Evolutionary conservation across 2,329 filamentous ascomycete species (phyloP).

Genomic region (Parasarocladium wereldwijsianum): DNA sequence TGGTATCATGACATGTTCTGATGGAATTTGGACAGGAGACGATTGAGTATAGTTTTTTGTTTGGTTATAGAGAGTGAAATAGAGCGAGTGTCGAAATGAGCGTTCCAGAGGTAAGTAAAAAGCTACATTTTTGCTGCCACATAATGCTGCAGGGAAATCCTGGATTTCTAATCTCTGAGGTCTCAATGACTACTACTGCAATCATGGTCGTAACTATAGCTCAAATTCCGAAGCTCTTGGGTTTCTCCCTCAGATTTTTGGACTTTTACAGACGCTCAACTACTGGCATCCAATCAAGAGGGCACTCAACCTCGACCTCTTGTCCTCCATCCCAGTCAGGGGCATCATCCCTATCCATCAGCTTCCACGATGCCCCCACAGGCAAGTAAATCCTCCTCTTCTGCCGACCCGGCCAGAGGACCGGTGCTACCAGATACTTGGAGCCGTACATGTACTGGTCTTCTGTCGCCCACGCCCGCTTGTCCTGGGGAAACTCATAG

Average conservation of each 20-base stretch:
- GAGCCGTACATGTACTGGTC: slow-evolving; percentile 50
- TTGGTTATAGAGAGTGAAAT: too few relatives aligned
- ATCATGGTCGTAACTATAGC: not conserved
- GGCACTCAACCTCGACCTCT: slow-evolving; percentile 6
- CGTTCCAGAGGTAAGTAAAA: too few relatives aligned
- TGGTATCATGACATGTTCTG: too few relatives aligned
- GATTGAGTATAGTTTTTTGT: too few relatives aligned
- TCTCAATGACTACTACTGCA: too few relatives aligned
- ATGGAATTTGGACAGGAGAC: too few relatives aligned
- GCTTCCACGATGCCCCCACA: slow-evolving; percentile 9
- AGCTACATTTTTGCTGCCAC: too few relatives aligned
- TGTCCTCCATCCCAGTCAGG: slow-evolving; percentile 6
- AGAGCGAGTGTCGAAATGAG: too few relatives aligned
- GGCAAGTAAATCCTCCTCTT: slow-evolving; percentile 38
- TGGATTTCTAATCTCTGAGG: too few relatives aligned
- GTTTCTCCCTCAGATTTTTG: slow-evolving; percentile 5
- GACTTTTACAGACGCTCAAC: too few relatives aligned
- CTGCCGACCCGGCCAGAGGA: slow-evolving; percentile 32
- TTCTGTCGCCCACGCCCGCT: slow-evolving; percentile 38
- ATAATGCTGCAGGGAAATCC: too few relatives aligned
- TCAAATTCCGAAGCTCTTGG: not conserved
- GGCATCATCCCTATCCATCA: slow-evolving; percentile 1
- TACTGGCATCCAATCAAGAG: slow-evolving; percentile 8
- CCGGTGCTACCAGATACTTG: slow-evolving; percentile 42
- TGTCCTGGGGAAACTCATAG: slow-evolving; percentile 46